Evolutionary conservation across 2,329 filamentous ascomycete genomes (phyloP).

Genomic region (Didymella exigua): DNA sequence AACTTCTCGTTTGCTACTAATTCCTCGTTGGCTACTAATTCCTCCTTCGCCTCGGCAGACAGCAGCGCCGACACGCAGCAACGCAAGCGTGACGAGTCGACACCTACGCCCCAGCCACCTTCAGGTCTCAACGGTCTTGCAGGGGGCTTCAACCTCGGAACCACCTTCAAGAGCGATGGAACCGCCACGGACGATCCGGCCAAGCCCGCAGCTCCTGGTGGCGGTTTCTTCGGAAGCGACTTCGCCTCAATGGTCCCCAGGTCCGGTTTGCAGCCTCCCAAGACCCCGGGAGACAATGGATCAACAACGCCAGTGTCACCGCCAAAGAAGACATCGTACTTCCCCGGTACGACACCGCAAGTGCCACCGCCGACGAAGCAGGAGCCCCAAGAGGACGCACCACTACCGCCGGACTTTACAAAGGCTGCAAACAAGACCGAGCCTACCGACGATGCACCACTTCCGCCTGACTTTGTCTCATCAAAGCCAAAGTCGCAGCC

Average conservation of each 20-base stretch:
- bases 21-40: constrained; percentile 36
- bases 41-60: constrained; percentile 38
- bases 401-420: constrained; percentile 47
- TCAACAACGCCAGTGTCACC: constrained; percentile 45
- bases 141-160: constrained; percentile 68
- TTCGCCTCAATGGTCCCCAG: constrained; percentile 66
- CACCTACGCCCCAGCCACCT: constrained; percentile 38
- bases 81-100: constrained; percentile 42
- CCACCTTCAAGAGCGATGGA: constrained; percentile 70
- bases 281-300: constrained; percentile 48
- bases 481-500: constrained; percentile 37
- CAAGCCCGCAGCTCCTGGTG: constrained; percentile 54
- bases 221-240: constrained; percentile 64
- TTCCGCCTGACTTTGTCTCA: constrained; percentile 46
- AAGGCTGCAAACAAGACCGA: constrained; percentile 28
- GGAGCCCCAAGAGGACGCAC: constrained; percentile 42
- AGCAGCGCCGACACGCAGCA: constrained; percentile 15
- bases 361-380: constrained; percentile 41
- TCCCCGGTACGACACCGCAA: constrained; percentile 34
- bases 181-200: constrained; percentile 64
- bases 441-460: constrained; percentile 43
- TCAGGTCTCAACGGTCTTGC: constrained; percentile 42
- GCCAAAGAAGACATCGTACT: constrained; percentile 31
- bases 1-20: constrained; percentile 35
- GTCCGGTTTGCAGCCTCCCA: constrained; percentile 30